These are phyloP conservation scores for Calonectria hawksworthii DNA, from an alignment of 2,329 filamentous ascomycete species.

Conservation along the genomic window DNA sequence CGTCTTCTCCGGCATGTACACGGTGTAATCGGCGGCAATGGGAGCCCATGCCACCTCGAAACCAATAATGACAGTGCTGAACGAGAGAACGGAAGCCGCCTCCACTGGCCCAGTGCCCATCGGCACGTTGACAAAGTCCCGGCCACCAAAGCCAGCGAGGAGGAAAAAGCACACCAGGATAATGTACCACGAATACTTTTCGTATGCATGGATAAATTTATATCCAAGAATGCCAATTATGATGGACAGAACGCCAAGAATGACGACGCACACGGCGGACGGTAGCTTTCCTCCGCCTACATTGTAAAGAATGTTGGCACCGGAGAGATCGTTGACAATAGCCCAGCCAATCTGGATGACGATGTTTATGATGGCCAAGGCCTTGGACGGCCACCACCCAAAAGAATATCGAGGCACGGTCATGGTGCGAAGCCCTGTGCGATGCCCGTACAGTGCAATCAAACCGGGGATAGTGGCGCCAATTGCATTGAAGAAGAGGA, in stretches of 20 bases:
- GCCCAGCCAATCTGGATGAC: conserved; percentile 4
- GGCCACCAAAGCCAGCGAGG: neutral
- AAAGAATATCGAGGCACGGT: neutral
- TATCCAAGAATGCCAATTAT: neutral
- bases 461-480: neutral
- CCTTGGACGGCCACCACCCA: neutral
- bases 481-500: conserved; percentile 1
- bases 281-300: neutral
- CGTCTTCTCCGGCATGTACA: conserved; percentile 1
- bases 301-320: neutral
- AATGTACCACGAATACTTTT: neutral
- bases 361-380: neutral
- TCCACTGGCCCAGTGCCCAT: neutral
- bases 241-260: neutral
- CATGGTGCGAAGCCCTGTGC: conserved; percentile 1
- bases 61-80: neutral
- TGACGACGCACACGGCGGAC: neutral
- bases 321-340: neutral
- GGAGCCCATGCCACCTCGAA: neutral
- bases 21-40: neutral
- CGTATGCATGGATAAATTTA: neutral
- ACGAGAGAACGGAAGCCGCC: neutral
- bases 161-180: neutral
- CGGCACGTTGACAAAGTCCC: neutral
- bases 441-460: neutral